phyloP scores from a whole-genome alignment of 1,284 basidiomycete genomes.

The Trichosporon coremiiforme region DNA sequence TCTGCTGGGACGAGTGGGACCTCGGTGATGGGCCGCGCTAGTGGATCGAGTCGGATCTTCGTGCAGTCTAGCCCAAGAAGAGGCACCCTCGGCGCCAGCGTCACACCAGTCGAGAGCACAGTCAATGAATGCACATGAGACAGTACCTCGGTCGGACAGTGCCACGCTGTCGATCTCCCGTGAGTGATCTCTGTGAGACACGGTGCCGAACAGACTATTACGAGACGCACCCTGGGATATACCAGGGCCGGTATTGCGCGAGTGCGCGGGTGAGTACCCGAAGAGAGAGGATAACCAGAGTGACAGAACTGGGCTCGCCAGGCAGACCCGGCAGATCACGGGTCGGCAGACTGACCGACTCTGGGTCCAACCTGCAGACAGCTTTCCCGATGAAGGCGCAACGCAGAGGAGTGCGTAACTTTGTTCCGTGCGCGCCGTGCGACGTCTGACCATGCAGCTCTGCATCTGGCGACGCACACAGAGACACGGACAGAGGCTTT shows the following conservation, averaged over 20 bases:
- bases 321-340: too few species aligned
- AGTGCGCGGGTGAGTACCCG: too few species aligned
- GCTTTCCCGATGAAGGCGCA: background rate
- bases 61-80: background rate
- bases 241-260: background rate
- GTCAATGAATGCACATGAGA: background rate
- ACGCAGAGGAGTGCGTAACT: constrained; percentile 4
- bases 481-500: background rate
- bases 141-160: background rate
- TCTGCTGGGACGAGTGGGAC: background rate
- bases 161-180: constrained; percentile 13
- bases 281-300: too few species aligned
- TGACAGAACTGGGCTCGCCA: too few species aligned
- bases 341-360: too few species aligned
- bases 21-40: constrained; percentile 4
- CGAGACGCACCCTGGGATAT: background rate
- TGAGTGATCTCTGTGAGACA: constrained; percentile 16
- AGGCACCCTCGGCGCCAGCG: too few species aligned
- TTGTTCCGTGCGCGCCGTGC: background rate
- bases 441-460: background rate
- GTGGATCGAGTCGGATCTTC: background rate
- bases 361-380: background rate
- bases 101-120: background rate
- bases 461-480: background rate
- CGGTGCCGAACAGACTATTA: background rate